These are phyloP conservation scores for Tuber umbilicatum DNA, from an alignment of 495 filamentous ascomycete species.

Conservation along the genomic window DNA sequence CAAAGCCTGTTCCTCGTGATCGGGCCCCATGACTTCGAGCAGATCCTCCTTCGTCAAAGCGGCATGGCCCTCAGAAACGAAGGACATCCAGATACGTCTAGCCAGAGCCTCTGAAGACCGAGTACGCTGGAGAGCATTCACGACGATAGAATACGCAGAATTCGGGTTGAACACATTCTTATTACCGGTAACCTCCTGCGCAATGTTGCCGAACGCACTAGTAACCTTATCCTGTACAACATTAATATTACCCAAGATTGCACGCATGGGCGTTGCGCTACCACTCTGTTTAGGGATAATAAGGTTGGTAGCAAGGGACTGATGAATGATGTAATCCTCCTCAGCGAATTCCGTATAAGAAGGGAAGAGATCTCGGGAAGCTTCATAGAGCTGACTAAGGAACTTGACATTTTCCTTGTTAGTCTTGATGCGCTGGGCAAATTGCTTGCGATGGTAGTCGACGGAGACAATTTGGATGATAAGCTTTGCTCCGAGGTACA, in stretches of 20 bases:
- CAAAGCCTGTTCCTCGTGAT: constrained; percentile 64
- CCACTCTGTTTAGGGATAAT: constrained; percentile 48
- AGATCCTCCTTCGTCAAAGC: constrained; percentile 74
- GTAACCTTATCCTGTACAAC: constrained; percentile 86
- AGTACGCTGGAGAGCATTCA: constrained; percentile 78
- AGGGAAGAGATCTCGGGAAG: constrained; percentile 78
- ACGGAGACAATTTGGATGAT: constrained; percentile 89
- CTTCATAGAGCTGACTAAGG: constrained; percentile 78
- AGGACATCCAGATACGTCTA: constrained; percentile 94
- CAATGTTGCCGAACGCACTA: constrained; percentile 86
- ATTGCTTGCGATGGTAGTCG: constrained; percentile 90
- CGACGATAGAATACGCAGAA: constrained; percentile 77
- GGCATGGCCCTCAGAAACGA: constrained; percentile 82
- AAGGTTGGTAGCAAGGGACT: constrained; percentile 55
- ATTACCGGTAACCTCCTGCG: constrained; percentile 77
- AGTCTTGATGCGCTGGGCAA: constrained; percentile 75
- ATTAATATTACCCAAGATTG: constrained; percentile 69
- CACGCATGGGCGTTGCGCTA: constrained; percentile 64
- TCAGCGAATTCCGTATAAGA: constrained; percentile 82
- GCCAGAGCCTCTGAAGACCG: constrained; percentile 79
- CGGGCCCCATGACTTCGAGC: constrained; percentile 72
- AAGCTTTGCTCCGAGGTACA: constrained; percentile 73
- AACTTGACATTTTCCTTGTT: constrained; percentile 79
- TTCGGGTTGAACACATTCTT: constrained; percentile 90
- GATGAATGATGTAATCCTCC: constrained; percentile 84